These are phyloP conservation scores for Rhamnella rubrinervis DNA, from an alignment of 331 rosid genomes.

Conservation along the genomic window DNA sequence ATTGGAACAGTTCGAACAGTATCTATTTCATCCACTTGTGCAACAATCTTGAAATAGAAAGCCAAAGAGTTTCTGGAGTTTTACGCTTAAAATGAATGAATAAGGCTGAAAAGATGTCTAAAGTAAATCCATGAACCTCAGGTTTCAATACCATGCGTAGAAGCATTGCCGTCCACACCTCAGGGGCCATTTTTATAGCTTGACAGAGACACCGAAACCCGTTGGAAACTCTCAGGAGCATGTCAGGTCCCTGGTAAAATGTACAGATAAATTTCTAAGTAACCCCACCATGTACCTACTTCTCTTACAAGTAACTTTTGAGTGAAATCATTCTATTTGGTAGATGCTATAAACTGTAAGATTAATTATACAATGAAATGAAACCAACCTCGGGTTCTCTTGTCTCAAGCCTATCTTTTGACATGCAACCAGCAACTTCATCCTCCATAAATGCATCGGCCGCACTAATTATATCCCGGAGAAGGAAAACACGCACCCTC, in stretches of 20 bases:
- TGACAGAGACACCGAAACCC: slow-evolving; percentile 58
- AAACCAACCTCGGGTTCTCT: slow-evolving; percentile 58
- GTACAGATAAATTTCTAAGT: background rate
- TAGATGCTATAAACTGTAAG: too few relatives aligned
- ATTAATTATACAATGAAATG: background rate
- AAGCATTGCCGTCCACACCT: slow-evolving; percentile 79
- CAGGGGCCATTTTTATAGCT: slow-evolving; percentile 79
- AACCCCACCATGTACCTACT: background rate
- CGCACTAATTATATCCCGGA: slow-evolving; percentile 69
- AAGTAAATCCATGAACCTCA: slow-evolving; percentile 69
- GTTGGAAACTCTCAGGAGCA: slow-evolving; percentile 47
- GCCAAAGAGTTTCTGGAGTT: slow-evolving; percentile 54
- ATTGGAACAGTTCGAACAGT: slow-evolving; percentile 18
- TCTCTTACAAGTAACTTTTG: too few relatives aligned
- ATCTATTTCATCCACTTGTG: slow-evolving; percentile 45
- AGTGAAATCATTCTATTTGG: too few relatives aligned
- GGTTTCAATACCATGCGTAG: slow-evolving; percentile 68
- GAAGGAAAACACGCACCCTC: slow-evolving; percentile 85
- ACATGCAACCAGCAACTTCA: slow-evolving; percentile 47
- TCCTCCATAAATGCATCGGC: slow-evolving; percentile 68
- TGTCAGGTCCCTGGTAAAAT: slow-evolving; percentile 50
- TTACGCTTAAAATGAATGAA: slow-evolving; percentile 46
- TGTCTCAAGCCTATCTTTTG: slow-evolving; percentile 40
- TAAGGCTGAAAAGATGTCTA: slow-evolving; percentile 63
- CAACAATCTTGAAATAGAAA: slow-evolving; percentile 59